A percentile compares a stretch with the other conserved stretches of the same genome.
phyloP scores from a whole-genome alignment of 495 filamentous ascomycete genomes.

The Clohesyomyces aquaticus region DNA sequence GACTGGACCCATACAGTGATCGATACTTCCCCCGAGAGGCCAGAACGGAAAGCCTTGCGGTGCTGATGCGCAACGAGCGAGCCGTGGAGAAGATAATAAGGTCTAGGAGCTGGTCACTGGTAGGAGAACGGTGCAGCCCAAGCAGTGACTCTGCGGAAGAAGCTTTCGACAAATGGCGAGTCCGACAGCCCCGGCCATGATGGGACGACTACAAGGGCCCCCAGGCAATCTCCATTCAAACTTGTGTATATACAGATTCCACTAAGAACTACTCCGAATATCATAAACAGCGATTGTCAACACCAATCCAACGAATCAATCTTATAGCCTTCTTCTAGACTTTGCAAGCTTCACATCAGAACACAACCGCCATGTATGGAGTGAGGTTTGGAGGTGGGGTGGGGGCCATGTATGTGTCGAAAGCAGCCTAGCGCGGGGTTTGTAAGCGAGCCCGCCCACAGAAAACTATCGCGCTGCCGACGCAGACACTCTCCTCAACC shows the following conservation, averaged over 20 bases:
- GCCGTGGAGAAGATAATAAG: constrained; percentile 87
- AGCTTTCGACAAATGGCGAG: constrained; percentile 66
- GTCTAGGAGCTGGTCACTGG: constrained; percentile 76
- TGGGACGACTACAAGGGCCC: too few species aligned
- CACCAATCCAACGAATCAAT: too few species aligned
- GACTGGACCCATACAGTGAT: constrained; percentile 88
- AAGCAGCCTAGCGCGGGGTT: too few species aligned
- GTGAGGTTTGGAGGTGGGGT: too few species aligned
- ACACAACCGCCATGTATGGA: too few species aligned
- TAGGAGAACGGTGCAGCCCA: constrained; percentile 77
- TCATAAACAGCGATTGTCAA: too few species aligned
- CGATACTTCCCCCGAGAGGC: constrained; percentile 83
- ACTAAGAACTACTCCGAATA: too few species aligned
- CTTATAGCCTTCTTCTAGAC: too few species aligned
- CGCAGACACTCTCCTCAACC: constrained; percentile 3
- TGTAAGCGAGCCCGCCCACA: constrained; percentile 8
- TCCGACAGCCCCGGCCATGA: constrained; percentile 45
- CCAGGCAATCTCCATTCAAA: too few species aligned
- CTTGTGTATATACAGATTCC: too few species aligned
- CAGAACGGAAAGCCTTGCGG: constrained; percentile 79
- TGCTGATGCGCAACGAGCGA: constrained; percentile 78
- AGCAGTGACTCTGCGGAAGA: constrained; percentile 62
- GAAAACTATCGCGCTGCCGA: neutral
- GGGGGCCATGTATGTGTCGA: too few species aligned
- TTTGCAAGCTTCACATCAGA: too few species aligned